These are phyloP conservation scores for Mycosphaerella sp. DNA, from an alignment of 2,329 filamentous ascomycete species.

Conservation along the genomic window DNA sequence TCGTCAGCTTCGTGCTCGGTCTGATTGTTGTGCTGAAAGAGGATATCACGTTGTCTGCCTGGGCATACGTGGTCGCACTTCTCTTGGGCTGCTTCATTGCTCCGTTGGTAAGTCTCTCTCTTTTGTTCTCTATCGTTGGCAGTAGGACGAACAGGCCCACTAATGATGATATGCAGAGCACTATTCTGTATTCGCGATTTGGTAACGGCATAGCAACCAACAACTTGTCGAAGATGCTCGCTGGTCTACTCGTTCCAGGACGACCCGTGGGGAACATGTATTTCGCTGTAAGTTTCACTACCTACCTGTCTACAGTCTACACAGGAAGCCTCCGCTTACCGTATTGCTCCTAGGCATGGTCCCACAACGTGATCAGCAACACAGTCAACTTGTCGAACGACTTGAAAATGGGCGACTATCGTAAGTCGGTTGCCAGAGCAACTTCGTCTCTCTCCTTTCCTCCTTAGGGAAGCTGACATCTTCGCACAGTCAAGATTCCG, in stretches of 20 bases:
- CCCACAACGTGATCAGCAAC: constrained; percentile 51
- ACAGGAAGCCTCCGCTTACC: not conserved
- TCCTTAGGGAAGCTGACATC: not conserved
- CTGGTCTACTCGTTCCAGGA: constrained; percentile 46
- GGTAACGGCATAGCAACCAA: constrained; percentile 55
- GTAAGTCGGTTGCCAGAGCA: constrained; percentile 30
- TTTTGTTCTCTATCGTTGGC: not conserved
- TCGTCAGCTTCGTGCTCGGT: constrained; percentile 29
- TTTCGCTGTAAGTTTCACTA: constrained; percentile 36
- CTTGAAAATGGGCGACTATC: constrained; percentile 55
- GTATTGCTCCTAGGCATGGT: constrained; percentile 40
- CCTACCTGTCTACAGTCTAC: not conserved
- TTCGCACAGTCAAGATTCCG: constrained; percentile 43
- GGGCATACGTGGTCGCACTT: constrained; percentile 31
- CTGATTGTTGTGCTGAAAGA: constrained; percentile 29
- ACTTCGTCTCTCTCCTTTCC: not conserved
- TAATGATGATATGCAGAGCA: constrained; percentile 33
- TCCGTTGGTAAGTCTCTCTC: constrained; percentile 36
- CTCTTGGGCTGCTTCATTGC: constrained; percentile 37
- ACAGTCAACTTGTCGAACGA: constrained; percentile 48
- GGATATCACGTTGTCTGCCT: constrained; percentile 30
- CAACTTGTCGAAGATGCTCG: constrained; percentile 53
- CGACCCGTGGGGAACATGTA: constrained; percentile 53
- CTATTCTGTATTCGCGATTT: constrained; percentile 35
- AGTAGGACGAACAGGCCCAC: not conserved